Evolutionary conservation across 805 yeast genomes (phyloP), one percentile per base, ranked within the genome.

Genomic region (Middelhovenomyces tepae): DNA sequence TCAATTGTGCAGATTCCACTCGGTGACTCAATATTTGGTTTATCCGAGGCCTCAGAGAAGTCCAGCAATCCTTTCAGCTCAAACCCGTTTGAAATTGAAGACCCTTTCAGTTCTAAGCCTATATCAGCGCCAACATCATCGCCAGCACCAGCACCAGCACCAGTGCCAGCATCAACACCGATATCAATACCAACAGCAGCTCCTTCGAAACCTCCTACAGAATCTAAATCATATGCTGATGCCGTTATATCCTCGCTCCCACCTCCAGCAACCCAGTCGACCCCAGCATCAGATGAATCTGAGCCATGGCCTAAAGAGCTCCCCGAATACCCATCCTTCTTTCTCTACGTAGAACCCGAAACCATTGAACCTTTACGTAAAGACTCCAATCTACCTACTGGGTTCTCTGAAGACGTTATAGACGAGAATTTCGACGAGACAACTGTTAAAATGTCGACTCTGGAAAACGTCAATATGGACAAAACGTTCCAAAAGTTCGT

Each of bases 401-500:
- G 29, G 17, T 16, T 26, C n/a, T 10, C 15, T 13, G 20, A 18
- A 16, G 29, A 26, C 19, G 29, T 16, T 26, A n/a, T 26, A 5
- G 32, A 31, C 11, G 38, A 19, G 1, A 32, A 32, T 2, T 5
- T 45, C 3, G 51, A 51, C 3, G 45, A 46, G 28, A 22, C 35
- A 10, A 18, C 44, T 2, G 44, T 42, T 22, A 35, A 36, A 1
- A 26, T 6, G 6, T 26, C 29, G 7, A 14, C 10, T 10, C 14
- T 23, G 22, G 32, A 22, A n/a, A 38, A 34, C 14, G 30, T 46
- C 1, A 42, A 43, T 34, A 81, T 82, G 40, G 95, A 87, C 51
- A 73, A 73, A 36, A 71, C 71, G 5, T 91, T 91, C 56, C 84
- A 82, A 50, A 71, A 75, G 39, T 91, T 91, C 54, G 71, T 83